These are phyloP conservation scores for Agaricus blazei DNA, from an alignment of 768 basidiomycete species.

Conservation along the genomic window DNA sequence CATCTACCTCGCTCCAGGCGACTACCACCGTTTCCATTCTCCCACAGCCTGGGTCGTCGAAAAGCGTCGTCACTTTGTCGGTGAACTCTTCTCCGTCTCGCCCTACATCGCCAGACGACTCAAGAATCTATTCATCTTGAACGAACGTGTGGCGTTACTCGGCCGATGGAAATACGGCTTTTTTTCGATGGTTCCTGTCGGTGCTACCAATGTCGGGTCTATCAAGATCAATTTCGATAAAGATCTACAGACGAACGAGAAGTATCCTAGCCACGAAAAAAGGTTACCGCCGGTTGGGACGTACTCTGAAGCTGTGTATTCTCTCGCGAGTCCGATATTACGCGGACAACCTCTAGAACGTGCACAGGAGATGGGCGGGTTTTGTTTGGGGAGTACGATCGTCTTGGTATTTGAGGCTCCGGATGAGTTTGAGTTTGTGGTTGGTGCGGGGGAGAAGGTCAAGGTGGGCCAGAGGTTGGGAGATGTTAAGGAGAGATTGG, in stretches of 20 bases:
- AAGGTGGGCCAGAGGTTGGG: conserved; percentile 84
- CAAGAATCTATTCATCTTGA: conserved; percentile 93
- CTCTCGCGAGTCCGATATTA: conserved; percentile 74
- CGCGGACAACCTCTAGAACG: conserved; percentile 82
- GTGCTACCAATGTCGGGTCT: conserved; percentile 96
- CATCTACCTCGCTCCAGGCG: conserved; percentile 96
- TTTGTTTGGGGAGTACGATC: conserved; percentile 91
- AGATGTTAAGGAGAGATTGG: conserved; percentile 35
- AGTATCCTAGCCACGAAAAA: conserved; percentile 26
- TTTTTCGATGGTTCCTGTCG: conserved; percentile 96
- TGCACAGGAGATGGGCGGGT: conserved; percentile 97
- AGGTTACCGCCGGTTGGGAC: conserved; percentile 74
- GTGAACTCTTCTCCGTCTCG: conserved; percentile 93
- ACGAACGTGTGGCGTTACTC: conserved; percentile 93
- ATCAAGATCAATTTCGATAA: conserved; percentile 96
- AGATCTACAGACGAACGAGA: conserved; percentile 85
- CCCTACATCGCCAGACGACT: conserved; percentile 93
- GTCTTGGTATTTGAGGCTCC: conserved; percentile 98
- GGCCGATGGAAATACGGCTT: conserved; percentile 95
- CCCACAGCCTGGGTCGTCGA: conserved; percentile 98
- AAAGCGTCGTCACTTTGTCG: conserved; percentile 90
- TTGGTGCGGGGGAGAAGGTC: conserved; percentile 77
- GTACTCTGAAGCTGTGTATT: conserved; percentile 90
- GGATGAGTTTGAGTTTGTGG: conserved; percentile 67
- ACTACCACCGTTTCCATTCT: conserved; percentile 97